Percentiles rank a stretch among this genome's conserved stretches.
Evolutionary conservation across 192 early-diverging fungal species (phyloP).

Genomic region (Pecoramyces ruminantium): DNA sequence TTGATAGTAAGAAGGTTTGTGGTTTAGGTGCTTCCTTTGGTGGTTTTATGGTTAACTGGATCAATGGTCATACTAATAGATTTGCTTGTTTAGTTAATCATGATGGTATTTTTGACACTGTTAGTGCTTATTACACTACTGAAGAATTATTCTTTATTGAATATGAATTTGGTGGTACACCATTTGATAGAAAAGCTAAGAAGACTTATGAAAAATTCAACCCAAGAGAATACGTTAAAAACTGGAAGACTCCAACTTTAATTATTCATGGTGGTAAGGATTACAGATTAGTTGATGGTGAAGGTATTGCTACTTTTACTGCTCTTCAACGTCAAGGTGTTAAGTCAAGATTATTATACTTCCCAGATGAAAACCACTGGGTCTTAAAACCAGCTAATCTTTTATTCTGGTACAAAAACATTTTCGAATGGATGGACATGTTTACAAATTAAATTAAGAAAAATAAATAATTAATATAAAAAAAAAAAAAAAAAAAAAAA

Average conservation of each 20-base stretch:
- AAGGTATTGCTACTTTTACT: slow-evolving; percentile 57
- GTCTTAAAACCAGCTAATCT: no score
- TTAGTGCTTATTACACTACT: slow-evolving; percentile 44
- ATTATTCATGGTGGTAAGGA: slow-evolving; percentile 54
- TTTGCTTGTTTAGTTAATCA: slow-evolving; percentile 53
- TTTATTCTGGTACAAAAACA: no score
- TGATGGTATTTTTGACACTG: slow-evolving; percentile 51
- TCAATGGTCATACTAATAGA: slow-evolving; percentile 51
- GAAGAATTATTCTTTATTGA: slow-evolving; percentile 73
- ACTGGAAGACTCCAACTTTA: slow-evolving; percentile 61
- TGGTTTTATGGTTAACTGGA: slow-evolving; percentile 73
- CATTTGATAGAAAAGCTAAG: slow-evolving; percentile 25
- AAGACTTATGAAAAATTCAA: slow-evolving; percentile 43
- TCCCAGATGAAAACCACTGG: slow-evolving; percentile 52
- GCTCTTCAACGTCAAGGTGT: slow-evolving; percentile 54
- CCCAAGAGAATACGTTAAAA: slow-evolving; percentile 44
- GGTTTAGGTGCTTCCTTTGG: slow-evolving; percentile 61
- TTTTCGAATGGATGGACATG: no score
- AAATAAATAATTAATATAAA: no score
- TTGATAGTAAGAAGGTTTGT: slow-evolving; percentile 36
- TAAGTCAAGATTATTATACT: slow-evolving; percentile 49
- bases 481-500: no score
- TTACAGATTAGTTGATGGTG: slow-evolving; percentile 47
- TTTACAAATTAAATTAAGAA: no score
- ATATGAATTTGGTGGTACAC: slow-evolving; percentile 52